These are phyloP conservation scores for Globisporangium apiculatum DNA, from an alignment of 352 stramenopile genomes.

Conservation along the genomic window DNA sequence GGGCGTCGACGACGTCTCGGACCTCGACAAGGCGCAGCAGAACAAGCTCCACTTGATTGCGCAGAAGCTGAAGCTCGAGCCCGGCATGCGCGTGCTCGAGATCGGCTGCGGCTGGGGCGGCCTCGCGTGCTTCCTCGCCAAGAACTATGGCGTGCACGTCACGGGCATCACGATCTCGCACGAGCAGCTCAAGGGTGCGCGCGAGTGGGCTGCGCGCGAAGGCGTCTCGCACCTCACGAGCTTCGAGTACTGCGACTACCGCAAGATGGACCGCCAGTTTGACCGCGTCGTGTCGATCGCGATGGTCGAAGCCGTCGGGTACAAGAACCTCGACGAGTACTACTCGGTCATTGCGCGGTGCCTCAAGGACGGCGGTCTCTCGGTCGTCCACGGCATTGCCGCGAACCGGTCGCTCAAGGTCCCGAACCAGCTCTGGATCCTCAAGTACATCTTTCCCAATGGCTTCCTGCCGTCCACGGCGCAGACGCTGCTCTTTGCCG, in stretches of 20 bases:
- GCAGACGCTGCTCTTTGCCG: conserved; percentile 67
- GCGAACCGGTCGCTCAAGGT: conserved; percentile 83
- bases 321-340: conserved; percentile 86
- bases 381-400: conserved; percentile 78
- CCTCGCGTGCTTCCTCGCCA: conserved; percentile 82
- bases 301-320: conserved; percentile 87
- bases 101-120: conserved; percentile 89
- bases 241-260: conserved; percentile 90
- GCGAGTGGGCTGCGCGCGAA: conserved; percentile 66
- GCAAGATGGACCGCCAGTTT: conserved; percentile 82
- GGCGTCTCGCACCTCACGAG: conserved; percentile 80
- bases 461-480: conserved; percentile 76
- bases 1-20: conserved; percentile 52
- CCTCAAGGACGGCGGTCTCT: conserved; percentile 70
- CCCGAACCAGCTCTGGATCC: conserved; percentile 79
- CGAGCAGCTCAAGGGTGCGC: conserved; percentile 85
- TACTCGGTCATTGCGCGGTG: conserved; percentile 77
- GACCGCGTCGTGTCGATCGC: conserved; percentile 85
- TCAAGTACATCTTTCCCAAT: conserved; percentile 91
- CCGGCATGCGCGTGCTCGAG: conserved; percentile 80
- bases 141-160: conserved; percentile 82
- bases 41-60: conserved; percentile 87
- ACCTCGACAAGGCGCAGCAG: conserved; percentile 77
- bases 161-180: conserved; percentile 89
- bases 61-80: conserved; percentile 81